Evolutionary conservation across 2,329 filamentous ascomycete species (phyloP).

Genomic region (Fusarium nanum): DNA sequence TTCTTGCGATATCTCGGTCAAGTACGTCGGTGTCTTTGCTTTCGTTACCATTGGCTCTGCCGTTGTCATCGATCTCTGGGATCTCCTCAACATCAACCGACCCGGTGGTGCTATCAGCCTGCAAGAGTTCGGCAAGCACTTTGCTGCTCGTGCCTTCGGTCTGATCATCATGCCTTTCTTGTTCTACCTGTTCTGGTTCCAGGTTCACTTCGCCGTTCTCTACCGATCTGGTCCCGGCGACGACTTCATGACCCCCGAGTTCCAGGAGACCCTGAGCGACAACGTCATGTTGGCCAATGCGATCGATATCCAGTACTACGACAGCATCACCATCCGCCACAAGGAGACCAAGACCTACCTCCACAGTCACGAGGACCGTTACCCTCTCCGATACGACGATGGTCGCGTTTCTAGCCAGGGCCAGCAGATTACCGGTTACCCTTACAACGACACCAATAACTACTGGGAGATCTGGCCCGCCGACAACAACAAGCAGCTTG

Average conservation of each 20-base stretch:
- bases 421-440: slow-evolving; percentile 98
- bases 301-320: slow-evolving; percentile 88
- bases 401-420: slow-evolving; percentile 97
- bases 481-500: slow-evolving; percentile 67
- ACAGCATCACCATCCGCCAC: slow-evolving; percentile 87
- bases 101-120: slow-evolving; percentile 83
- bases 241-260: slow-evolving; percentile 98
- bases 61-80: slow-evolving; percentile 94
- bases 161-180: slow-evolving; percentile 93
- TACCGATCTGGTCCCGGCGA: slow-evolving; percentile 91
- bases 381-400: slow-evolving; percentile 96
- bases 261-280: slow-evolving; percentile 96
- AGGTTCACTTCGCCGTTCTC: slow-evolving; percentile 95
- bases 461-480: slow-evolving; percentile 92
- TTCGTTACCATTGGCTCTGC: slow-evolving; percentile 97
- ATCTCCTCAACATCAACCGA: slow-evolving; percentile 89
- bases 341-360: slow-evolving; percentile 98
- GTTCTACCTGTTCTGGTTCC: slow-evolving; percentile 99
- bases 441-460: slow-evolving; percentile 99
- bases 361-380: slow-evolving; percentile 89
- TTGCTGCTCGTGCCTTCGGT: slow-evolving; percentile 85
- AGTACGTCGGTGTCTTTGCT: slow-evolving; percentile 96
- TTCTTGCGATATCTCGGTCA: slow-evolving; percentile 97
- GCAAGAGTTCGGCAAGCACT: slow-evolving; percentile 86
- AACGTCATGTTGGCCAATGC: slow-evolving; percentile 92